These are phyloP conservation scores for Kwoniella shandongensis DNA, from an alignment of 768 basidiomycete genomes.

Conservation along the genomic window DNA sequence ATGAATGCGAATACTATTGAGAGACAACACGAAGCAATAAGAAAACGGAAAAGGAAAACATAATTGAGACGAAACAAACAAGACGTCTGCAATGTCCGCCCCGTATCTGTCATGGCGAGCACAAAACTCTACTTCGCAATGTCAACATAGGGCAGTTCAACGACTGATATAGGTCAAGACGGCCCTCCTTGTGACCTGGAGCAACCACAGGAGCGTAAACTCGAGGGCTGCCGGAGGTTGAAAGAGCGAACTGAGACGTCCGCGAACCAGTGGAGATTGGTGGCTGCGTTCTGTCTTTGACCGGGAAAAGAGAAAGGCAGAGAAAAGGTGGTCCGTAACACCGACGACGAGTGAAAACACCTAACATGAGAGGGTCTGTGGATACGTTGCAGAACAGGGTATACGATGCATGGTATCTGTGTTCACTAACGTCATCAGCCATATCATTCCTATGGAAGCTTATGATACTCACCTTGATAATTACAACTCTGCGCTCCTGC, in stretches of 20 bases:
- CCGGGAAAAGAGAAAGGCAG: conserved; percentile 1
- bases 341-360: no score
- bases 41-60: conserved; percentile 1
- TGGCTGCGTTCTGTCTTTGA: neutral
- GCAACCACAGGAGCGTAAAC: no score
- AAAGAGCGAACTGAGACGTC: neutral
- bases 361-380: neutral
- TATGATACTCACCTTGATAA: no score
- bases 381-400: neutral
- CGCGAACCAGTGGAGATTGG: conserved; percentile 3
- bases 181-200: no score
- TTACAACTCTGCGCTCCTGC: no score
- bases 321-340: neutral
- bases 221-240: no score
- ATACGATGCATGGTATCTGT: conserved; percentile 6
- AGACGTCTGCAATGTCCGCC: conserved; percentile 31
- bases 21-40: neutral
- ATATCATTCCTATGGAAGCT: no score
- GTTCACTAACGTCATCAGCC: neutral
- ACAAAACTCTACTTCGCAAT: conserved; percentile 35
- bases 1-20: no score
- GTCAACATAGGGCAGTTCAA: conserved; percentile 43
- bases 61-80: neutral
- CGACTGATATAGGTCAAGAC: no score
- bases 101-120: conserved; percentile 52